Base-by-base conservation (phyloP, 169 alveolate species). In the Eimeria acervulina region DNA sequence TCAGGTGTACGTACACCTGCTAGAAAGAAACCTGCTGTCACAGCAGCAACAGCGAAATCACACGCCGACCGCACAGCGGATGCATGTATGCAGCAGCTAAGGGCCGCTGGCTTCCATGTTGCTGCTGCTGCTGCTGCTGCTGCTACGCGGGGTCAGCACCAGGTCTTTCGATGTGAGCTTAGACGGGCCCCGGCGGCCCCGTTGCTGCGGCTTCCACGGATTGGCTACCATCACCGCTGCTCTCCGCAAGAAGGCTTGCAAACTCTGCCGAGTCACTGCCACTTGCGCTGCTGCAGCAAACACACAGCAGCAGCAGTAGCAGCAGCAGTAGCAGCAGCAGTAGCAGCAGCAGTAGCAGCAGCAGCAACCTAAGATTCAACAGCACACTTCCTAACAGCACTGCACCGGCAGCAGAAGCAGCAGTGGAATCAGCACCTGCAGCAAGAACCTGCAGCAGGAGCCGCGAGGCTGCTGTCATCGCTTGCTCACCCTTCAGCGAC, bases 261-360 rank as follows among this genome's bases (percentile, higher is more conserved):
- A 61, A 15, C 88, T 44, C 88, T 76, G 88, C 31, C 88, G 88
- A 4, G 61, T 76, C 36, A 40, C 88, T 23, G 51, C 15, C 59
- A 76, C 88, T 13, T 40, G 61, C n/a, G 88, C 88, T 0, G 51
- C 88, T 76, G 88, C 88, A 76, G 88, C 88, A 40, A 36, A 76
- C 88, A 40, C 33, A 51, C 59, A 51, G 59, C 59, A 10, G 59
- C 59, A 51, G 2, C 7, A 51, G 59, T 17, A 51, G 59, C 23
- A 76, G 88, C 88, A 76, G 12, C 1, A 1, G 88, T 6, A 38
- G 88, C 88, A 76, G 88, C 59, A 76, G 61, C 61, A 51, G 59
- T 17, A 51, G 59, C 15, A 51, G 88, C 88, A 76, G 61, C 44
- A 28, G 47, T 7, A 33, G 51, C 28, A n/a, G 38, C 44, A 72